phyloP scores from a whole-genome alignment of 768 basidiomycete genomes.

The Panellus pusillus region DNA sequence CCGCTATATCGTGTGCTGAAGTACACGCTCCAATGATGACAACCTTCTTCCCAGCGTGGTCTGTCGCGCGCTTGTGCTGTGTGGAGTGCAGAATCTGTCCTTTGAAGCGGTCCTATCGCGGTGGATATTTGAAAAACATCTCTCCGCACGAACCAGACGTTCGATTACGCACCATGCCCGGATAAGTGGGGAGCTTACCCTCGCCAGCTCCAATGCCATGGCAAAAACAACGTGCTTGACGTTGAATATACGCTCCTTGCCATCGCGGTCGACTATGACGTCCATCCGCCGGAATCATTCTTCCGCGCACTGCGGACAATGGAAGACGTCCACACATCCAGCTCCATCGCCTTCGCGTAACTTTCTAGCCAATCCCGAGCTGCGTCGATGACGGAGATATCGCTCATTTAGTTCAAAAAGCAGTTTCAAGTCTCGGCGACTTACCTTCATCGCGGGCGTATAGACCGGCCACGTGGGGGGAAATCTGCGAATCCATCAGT shows the following conservation, averaged over 20 bases:
- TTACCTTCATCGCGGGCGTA: slow-evolving; percentile 43
- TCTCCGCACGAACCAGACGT: neutral
- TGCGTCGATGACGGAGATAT: slow-evolving; percentile 12
- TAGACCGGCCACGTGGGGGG: slow-evolving; percentile 47
- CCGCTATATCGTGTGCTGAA: slow-evolving; percentile 32
- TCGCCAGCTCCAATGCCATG: slow-evolving; percentile 45
- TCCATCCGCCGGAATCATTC: slow-evolving; percentile 34
- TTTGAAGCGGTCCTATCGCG: slow-evolving; percentile 41
- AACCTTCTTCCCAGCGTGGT: slow-evolving; percentile 59
- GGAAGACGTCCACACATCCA: slow-evolving; percentile 53
- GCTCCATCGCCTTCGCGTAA: slow-evolving; percentile 50
- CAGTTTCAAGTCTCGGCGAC: neutral
- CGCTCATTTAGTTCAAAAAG: neutral
- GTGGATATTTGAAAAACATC: too few relatives aligned
- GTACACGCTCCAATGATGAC: slow-evolving; percentile 63
- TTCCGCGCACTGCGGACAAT: slow-evolving; percentile 32
- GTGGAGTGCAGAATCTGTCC: slow-evolving; percentile 56
- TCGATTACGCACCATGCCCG: slow-evolving; percentile 36
- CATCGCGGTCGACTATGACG: slow-evolving; percentile 35
- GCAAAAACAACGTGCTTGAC: slow-evolving; percentile 57
- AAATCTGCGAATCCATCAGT: slow-evolving; percentile 32
- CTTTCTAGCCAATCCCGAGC: slow-evolving; percentile 66
- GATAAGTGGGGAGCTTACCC: slow-evolving; percentile 45
- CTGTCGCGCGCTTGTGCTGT: slow-evolving; percentile 43
- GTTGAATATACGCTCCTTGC: slow-evolving; percentile 35